Conservation (phyloP, 441 rosid species). For the Croton setiger region DNA sequence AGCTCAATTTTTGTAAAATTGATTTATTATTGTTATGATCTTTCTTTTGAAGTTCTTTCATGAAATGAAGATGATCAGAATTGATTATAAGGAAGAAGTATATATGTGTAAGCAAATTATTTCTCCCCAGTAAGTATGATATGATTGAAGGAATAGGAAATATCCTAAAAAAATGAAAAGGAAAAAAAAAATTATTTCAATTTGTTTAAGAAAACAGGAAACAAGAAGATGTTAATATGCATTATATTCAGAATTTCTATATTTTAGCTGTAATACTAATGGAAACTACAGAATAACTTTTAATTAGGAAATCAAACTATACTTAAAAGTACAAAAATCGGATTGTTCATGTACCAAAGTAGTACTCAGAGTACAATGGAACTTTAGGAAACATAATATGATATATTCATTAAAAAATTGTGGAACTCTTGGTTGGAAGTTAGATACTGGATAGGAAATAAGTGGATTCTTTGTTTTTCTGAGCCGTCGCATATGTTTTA, state of each 20-base stretch:
- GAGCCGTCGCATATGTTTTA: too few species aligned
- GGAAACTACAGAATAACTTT: constrained; percentile 1
- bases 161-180: not conserved
- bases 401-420: constrained; percentile 1
- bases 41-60: too few species aligned
- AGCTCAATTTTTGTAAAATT: too few species aligned
- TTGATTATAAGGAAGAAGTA: not conserved
- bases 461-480: not conserved
- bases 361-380: constrained; percentile 10
- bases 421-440: not conserved
- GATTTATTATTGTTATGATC: too few species aligned
- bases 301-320: not conserved
- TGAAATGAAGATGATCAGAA: not conserved
- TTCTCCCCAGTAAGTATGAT: not conserved
- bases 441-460: not conserved
- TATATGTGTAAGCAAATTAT: not conserved
- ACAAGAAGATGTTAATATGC: not conserved
- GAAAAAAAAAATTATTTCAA: not conserved
- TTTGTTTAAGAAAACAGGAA: not conserved
- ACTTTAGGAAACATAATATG: not conserved
- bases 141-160: not conserved
- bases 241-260: not conserved
- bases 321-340: constrained; percentile 5
- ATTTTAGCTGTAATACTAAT: not conserved
- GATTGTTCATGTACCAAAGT: not conserved